phyloP scores from a whole-genome alignment of 2,329 filamentous ascomycete genomes.

The Thielaviopsis ethacetica region DNA sequence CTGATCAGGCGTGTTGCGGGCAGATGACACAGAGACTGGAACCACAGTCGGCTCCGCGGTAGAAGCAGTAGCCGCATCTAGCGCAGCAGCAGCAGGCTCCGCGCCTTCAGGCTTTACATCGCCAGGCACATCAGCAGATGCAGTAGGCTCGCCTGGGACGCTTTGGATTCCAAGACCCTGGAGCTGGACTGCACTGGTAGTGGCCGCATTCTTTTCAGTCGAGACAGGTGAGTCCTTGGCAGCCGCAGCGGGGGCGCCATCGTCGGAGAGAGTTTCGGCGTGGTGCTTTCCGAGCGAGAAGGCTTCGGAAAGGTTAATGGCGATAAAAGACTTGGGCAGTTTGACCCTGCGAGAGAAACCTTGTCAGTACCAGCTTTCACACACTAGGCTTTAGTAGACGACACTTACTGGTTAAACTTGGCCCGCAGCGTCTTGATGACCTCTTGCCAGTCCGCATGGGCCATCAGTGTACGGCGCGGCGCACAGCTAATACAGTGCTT shows the following conservation, averaged over 20 bases:
- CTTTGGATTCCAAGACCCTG: not conserved
- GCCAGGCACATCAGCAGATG: not conserved
- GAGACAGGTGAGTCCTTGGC: not conserved
- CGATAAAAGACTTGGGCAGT: constrained; percentile 48
- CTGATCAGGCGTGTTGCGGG: not conserved
- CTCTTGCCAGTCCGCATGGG: constrained; percentile 88
- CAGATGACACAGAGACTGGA: not conserved
- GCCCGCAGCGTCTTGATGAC: constrained; percentile 90
- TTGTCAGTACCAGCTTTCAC: constrained; percentile 4
- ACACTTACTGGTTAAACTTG: constrained; percentile 78
- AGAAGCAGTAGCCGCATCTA: not conserved
- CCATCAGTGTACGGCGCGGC: constrained; percentile 73
- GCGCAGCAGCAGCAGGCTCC: not conserved
- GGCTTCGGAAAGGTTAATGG: constrained; percentile 46
- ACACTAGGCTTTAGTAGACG: not conserved
- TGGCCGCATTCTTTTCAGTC: not conserved
- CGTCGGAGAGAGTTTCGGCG: constrained; percentile 19
- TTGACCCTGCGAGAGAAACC: constrained; percentile 34
- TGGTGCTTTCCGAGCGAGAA: constrained; percentile 43
- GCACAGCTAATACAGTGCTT: constrained; percentile 93
- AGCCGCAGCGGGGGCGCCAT: not conserved
- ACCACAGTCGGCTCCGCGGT: not conserved
- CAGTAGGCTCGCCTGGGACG: not conserved
- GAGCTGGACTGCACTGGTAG: not conserved
- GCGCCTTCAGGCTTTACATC: not conserved